A percentile compares a stretch with the other conserved stretches of the same genome.
Conservation (phyloP, 768 basidiomycete genomes). For the Rhodotorula taiwanensis region DNA sequence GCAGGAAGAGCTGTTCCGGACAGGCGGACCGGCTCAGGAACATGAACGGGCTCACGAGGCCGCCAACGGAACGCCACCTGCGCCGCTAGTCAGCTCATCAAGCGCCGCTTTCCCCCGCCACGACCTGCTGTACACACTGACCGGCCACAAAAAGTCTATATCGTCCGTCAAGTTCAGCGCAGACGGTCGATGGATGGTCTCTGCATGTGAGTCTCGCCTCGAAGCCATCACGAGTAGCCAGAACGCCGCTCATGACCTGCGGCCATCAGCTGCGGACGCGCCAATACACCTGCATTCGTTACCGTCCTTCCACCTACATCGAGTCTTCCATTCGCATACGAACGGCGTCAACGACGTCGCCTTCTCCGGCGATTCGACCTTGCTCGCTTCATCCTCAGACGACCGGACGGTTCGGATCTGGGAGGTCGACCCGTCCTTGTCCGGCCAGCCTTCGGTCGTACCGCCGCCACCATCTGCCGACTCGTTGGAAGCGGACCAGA, state of each 20-base stretch:
- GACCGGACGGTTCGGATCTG: slow-evolving; percentile 83
- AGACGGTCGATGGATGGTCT: slow-evolving; percentile 72
- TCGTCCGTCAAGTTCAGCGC: slow-evolving; percentile 84
- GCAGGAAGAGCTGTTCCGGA: not conserved
- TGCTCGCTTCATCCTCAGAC: slow-evolving; percentile 86
- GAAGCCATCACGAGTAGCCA: slow-evolving; percentile 33
- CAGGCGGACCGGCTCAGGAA: not conserved
- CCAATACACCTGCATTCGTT: slow-evolving; percentile 52
- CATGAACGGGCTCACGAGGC: too few species aligned
- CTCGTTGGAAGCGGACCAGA: not conserved
- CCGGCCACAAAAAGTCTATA: slow-evolving; percentile 75
- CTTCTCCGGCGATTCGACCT: slow-evolving; percentile 75
- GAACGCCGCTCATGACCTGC: not conserved
- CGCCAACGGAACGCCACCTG: too few species aligned
- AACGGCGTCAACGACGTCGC: slow-evolving; percentile 85
- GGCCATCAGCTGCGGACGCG: slow-evolving; percentile 67
- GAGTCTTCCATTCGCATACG: slow-evolving; percentile 65
- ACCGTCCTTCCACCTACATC: slow-evolving; percentile 24
- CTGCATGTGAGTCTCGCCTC: slow-evolving; percentile 59
- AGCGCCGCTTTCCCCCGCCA: slow-evolving; percentile 45
- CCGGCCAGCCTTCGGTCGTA: slow-evolving; percentile 4
- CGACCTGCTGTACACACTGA: slow-evolving; percentile 57
- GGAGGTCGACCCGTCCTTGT: slow-evolving; percentile 61
- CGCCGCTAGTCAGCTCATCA: too few species aligned
- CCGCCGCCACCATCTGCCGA: not conserved